These are phyloP conservation scores for Conringia planisiliqua DNA, from an alignment of 345 rosid species.

Conservation along the genomic window DNA sequence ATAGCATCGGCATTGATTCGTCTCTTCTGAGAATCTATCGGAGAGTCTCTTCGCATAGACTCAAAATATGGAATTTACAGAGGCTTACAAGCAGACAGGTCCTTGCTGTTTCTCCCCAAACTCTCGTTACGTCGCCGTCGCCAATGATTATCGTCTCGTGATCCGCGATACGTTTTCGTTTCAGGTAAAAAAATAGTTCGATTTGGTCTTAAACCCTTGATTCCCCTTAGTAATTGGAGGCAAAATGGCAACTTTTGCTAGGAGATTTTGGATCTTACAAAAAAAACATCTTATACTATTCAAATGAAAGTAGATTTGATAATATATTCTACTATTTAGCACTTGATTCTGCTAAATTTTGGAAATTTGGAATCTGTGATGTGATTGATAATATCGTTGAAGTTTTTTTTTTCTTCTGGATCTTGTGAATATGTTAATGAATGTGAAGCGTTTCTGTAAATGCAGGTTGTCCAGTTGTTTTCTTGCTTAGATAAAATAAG, in stretches of 20 bases:
- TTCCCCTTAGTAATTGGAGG: neutral
- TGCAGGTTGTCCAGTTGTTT: conserved; percentile 96
- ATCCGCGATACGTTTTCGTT: conserved; percentile 81
- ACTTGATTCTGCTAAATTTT: neutral
- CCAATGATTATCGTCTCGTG: conserved; percentile 84
- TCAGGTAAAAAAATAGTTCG: conserved; percentile 41
- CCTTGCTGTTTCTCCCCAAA: conserved; percentile 91
- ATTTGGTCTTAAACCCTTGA: conserved; percentile 12
- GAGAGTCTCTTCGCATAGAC: neutral
- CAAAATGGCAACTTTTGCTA: neutral
- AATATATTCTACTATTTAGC: neutral
- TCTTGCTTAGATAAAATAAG: conserved; percentile 97
- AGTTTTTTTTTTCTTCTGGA: neutral
- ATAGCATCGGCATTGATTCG: conserved; percentile 1
- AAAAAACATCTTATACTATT: neutral
- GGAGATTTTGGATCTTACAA: conserved; percentile 16
- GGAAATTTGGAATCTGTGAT: neutral
- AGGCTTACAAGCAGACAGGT: conserved; percentile 81
- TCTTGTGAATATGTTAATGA: neutral
- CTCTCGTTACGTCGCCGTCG: conserved; percentile 82
- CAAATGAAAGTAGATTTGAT: conserved; percentile 29
- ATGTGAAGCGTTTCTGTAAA: neutral
- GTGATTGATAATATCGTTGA: neutral
- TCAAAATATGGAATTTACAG: conserved; percentile 79
- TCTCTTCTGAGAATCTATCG: neutral